Conservation (phyloP, 306 rosid species). For the Rosa rugosa region DNA sequence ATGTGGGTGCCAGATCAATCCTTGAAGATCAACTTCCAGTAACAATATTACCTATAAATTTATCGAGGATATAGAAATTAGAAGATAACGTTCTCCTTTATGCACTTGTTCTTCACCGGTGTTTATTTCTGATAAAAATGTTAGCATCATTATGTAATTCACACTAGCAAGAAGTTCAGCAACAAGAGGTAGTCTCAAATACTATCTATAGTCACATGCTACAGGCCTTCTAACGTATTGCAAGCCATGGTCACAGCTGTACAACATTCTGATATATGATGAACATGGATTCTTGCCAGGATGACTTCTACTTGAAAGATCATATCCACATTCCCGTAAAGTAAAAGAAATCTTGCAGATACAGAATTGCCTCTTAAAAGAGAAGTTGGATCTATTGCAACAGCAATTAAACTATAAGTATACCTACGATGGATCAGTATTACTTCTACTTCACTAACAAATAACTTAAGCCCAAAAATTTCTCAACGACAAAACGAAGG, state of each 20-base stretch:
- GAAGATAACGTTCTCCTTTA: background rate
- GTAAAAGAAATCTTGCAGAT: background rate
- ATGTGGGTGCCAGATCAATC: constrained; percentile 86
- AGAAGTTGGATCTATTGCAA: background rate
- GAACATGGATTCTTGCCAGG: too few relatives aligned
- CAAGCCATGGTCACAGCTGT: background rate
- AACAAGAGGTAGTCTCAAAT: background rate
- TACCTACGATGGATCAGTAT: background rate
- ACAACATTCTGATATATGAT: background rate
- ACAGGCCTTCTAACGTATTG: background rate
- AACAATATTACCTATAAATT: constrained; percentile 62
- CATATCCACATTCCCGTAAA: background rate
- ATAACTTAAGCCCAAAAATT: background rate
- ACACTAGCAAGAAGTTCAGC: background rate
- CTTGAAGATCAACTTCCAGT: constrained; percentile 78
- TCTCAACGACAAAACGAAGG: background rate
- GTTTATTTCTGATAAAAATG: background rate
- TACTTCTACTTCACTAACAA: background rate
- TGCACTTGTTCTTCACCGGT: background rate
- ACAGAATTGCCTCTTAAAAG: background rate
- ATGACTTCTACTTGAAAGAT: background rate
- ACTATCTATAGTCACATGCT: background rate
- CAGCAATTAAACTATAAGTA: background rate
- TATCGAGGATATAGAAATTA: constrained; percentile 7
- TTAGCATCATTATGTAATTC: background rate